Evolutionary conservation across 306 rosid genomes (phyloP).

Genomic region (Geum urbanum): DNA sequence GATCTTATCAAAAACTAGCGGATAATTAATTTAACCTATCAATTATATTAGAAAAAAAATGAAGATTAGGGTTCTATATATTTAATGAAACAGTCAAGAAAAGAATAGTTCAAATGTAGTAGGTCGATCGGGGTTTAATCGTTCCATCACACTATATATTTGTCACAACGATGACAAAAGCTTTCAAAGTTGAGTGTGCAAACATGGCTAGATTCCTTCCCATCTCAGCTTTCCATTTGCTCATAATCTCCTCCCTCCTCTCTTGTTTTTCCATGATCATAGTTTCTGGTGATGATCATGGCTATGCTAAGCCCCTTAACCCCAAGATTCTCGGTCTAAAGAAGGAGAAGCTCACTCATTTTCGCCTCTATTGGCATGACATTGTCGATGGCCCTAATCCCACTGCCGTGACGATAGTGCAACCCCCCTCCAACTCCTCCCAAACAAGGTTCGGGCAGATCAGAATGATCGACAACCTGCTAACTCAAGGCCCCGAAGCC

Average conservation of each 20-base stretch:
- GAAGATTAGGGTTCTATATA: no score
- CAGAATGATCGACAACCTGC: slow-evolving; percentile 30
- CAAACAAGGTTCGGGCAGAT: slow-evolving; percentile 22
- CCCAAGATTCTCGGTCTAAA: slow-evolving; percentile 29
- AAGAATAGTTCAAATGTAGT: no score
- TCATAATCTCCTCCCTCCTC: background rate
- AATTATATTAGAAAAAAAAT: no score
- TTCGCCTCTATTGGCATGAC: slow-evolving; percentile 63
- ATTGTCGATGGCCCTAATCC: slow-evolving; percentile 32
- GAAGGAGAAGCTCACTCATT: slow-evolving; percentile 50
- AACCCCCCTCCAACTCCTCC: slow-evolving; percentile 14
- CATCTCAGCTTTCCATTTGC: background rate
- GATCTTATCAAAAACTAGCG: no score
- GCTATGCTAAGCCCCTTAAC: slow-evolving; percentile 29
- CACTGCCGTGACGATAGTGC: slow-evolving; percentile 12
- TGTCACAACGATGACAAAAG: no score
- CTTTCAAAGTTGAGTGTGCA: no score
- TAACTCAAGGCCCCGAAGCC: slow-evolving; percentile 27
- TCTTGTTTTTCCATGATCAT: background rate
- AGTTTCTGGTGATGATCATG: background rate
- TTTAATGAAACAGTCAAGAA: no score
- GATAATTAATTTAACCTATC: no score
- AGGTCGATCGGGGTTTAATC: no score
- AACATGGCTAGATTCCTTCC: background rate
- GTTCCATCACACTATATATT: no score